These are phyloP conservation scores for Viola pubescens DNA, from an alignment of 441 rosid genomes.

Conservation along the genomic window DNA sequence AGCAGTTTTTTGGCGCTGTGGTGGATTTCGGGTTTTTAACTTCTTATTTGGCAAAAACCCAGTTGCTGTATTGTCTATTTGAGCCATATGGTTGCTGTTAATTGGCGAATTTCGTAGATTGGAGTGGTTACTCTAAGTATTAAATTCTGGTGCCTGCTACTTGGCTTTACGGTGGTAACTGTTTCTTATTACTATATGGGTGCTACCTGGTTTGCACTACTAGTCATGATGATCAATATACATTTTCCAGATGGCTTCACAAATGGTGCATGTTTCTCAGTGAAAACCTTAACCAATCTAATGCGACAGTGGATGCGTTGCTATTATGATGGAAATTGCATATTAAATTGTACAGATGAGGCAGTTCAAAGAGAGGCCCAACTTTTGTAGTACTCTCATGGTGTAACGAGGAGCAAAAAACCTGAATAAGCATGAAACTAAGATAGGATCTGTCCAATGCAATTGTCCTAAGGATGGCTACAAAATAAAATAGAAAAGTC, in stretches of 20 bases:
- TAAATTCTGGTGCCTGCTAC: not conserved
- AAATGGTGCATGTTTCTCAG: not conserved
- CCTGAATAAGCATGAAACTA: not conserved
- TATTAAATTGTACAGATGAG: not conserved
- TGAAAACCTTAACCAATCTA: not conserved
- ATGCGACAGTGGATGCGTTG: not conserved
- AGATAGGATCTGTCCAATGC: not conserved
- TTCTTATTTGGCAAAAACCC: constrained; percentile 8
- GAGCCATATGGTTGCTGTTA: constrained; percentile 8
- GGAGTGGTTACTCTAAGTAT: not conserved
- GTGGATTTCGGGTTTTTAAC: not conserved
- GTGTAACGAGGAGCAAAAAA: not conserved
- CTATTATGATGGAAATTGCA: not conserved
- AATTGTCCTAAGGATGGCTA: not conserved
- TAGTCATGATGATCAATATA: too few relatives aligned
- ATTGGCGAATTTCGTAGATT: not conserved
- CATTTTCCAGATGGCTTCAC: not conserved
- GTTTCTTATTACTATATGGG: not conserved
- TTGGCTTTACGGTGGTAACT: not conserved
- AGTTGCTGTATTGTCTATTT: not conserved
- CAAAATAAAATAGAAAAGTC: not conserved
- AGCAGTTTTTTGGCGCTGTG: not conserved
- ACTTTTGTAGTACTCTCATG: not conserved
- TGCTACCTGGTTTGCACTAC: not conserved
- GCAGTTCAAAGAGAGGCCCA: not conserved